Evolutionary conservation across 192 early-diverging fungal species (phyloP).

Genomic region (Spinellus fusiger): DNA sequence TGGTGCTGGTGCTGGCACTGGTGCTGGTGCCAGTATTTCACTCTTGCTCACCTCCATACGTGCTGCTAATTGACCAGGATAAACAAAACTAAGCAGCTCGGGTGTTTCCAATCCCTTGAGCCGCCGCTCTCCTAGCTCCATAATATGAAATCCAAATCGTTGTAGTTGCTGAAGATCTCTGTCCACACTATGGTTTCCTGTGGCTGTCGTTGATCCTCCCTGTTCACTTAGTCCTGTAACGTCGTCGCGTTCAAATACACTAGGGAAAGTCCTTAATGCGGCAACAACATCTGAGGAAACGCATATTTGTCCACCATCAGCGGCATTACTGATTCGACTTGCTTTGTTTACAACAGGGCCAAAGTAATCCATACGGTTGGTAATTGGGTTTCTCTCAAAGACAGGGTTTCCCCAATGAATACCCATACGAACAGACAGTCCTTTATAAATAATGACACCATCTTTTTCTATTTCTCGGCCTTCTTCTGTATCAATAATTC

Average conservation of each 20-base stretch:
- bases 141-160: slow-evolving; percentile 59
- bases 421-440: slow-evolving; percentile 89
- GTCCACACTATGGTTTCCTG: slow-evolving; percentile 5
- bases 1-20: too few relatives aligned
- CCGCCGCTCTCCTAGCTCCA: slow-evolving; percentile 74
- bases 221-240: not conserved
- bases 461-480: slow-evolving; percentile 67
- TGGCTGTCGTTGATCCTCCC: slow-evolving; percentile 6
- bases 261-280: slow-evolving; percentile 23
- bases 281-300: slow-evolving; percentile 71
- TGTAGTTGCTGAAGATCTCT: slow-evolving; percentile 37
- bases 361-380: slow-evolving; percentile 93
- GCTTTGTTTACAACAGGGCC: slow-evolving; percentile 90
- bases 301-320: slow-evolving; percentile 88
- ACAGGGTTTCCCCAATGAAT: slow-evolving; percentile 89
- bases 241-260: slow-evolving; percentile 9
- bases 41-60: slow-evolving; percentile 37
- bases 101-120: slow-evolving; percentile 89
- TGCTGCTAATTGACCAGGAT: slow-evolving; percentile 41
- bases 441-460: slow-evolving; percentile 69
- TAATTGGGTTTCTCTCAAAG: slow-evolving; percentile 83
- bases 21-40: slow-evolving; percentile 21
- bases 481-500: slow-evolving; percentile 72
- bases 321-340: slow-evolving; percentile 72
- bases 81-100: slow-evolving; percentile 77